Evolutionary conservation across 2,329 filamentous ascomycete species (phyloP), one percentile per base, ranked within the genome.

Genomic region (Ophiocordyceps sinensis): DNA sequence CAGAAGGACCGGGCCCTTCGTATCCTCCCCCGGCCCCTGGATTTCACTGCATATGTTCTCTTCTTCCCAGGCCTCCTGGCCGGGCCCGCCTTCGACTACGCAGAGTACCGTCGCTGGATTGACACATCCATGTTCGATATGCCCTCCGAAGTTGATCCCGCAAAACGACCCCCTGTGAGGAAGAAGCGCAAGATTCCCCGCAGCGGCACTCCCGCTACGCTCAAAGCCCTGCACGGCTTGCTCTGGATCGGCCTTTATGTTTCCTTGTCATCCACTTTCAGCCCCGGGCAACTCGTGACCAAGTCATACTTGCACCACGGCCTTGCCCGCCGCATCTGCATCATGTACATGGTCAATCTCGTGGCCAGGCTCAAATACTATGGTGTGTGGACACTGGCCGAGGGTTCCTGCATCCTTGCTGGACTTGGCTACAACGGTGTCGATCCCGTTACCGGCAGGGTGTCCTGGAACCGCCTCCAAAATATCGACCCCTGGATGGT

Each of bases 341-440:
- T 82, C 45, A 66, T 96, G 43, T 80, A 96, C 58, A 82, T 93
- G 73, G 73, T 94, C 39, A 85, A 81, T 41, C 70, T 96, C 36
- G 82, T 84, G 1, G 72, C 82, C 5, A 79, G 91, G 19, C 76
- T 85, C 53, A 98, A 98, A 65, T 98, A 95, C 65, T 98, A 98
- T 53, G 91, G 87, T 30, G 87, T 94, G 5, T 98, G 91, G 91
- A 79, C 77, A 32, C 63, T 98, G 50, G 88, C 89, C 0, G 91
- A 98, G 61, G 91, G 91, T 15, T 79, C 89, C 15, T 98, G 91
- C 56, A 95, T 98, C 47, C 74, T 98, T 15, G 81, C 86, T 9
- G 91, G 91, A 5, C 75, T 98, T 49, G 91, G 91, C 36, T 98
- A 91, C 64, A 94, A 94, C 53, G 89, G 91, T 28, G 71, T 98